phyloP scores from a whole-genome alignment of 805 yeast genomes.

The Saccharomycopsis selenospora region DNA sequence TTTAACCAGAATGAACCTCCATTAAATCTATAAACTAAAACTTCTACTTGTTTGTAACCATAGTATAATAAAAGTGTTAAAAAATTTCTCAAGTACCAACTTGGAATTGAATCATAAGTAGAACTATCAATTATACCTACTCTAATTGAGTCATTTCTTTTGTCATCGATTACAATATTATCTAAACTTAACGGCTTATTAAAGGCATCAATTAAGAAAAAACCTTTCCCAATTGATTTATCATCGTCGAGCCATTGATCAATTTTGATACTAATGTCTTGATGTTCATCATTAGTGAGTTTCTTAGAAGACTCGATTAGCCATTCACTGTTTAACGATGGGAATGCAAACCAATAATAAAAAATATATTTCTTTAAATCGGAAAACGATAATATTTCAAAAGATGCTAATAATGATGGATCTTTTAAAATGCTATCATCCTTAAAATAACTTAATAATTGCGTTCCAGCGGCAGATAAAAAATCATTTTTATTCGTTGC shows the following conservation, averaged over 20 bases:
- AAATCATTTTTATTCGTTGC: conserved; percentile 53
- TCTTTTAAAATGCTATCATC: conserved; percentile 31
- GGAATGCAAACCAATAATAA: conserved; percentile 85
- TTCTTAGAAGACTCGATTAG: conserved; percentile 11
- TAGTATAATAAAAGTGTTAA: conserved; percentile 36
- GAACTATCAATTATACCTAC: conserved; percentile 37
- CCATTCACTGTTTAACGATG: conserved; percentile 56
- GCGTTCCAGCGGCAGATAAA: conserved; percentile 36
- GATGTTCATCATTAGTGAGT: conserved; percentile 9
- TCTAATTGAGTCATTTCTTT: conserved; percentile 18
- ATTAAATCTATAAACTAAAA: conserved; percentile 35
- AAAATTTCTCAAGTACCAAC: conserved; percentile 53
- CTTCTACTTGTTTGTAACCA: conserved; percentile 32
- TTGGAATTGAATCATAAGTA: conserved; percentile 33
- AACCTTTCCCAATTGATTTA: conserved; percentile 25
- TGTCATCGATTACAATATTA: conserved; percentile 22
- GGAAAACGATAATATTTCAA: conserved; percentile 61
- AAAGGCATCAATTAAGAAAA: conserved; percentile 25
- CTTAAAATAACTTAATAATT: conserved; percentile 27
- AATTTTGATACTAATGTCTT: conserved; percentile 17
- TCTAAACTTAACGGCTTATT: conserved; percentile 18
- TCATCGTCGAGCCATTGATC: conserved; percentile 17
- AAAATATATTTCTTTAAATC: conserved; percentile 86
- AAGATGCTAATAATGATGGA: conserved; percentile 37
- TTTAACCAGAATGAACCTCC: conserved; percentile 28